A percentile compares a stretch with the other conserved stretches of the same genome.
Conservation (phyloP, 345 rosid species). For the Eucalyptus camaldulensis region DNA sequence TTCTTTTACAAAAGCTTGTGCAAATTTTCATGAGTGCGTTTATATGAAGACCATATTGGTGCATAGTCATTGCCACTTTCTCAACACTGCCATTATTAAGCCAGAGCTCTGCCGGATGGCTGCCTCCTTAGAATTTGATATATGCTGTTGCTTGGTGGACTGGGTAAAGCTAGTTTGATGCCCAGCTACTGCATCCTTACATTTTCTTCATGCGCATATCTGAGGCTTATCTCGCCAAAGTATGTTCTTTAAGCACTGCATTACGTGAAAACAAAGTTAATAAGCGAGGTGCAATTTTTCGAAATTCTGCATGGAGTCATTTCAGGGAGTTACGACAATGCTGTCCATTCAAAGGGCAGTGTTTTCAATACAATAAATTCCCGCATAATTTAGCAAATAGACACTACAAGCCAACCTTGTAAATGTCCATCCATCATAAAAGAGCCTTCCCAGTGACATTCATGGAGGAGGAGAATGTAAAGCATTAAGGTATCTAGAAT, state of each 20-base stretch:
- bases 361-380: background rate
- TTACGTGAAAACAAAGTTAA: background rate
- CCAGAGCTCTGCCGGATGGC: background rate
- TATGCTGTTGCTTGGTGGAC: background rate
- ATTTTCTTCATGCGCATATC: background rate
- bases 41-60: background rate
- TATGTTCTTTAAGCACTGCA: background rate
- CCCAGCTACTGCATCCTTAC: background rate
- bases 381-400: background rate
- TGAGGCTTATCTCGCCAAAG: background rate
- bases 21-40: background rate
- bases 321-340: background rate
- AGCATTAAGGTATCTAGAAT: background rate
- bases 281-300: background rate
- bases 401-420: background rate
- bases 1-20: background rate
- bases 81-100: background rate
- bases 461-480: background rate
- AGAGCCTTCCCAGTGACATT: too few species aligned
- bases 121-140: background rate
- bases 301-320: background rate
- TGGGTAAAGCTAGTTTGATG: background rate
- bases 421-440: background rate
- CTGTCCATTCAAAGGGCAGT: background rate
- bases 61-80: background rate